Percentiles rank a stretch among this genome's conserved stretches.
Evolutionary conservation across 371 early-diverging fungal species (phyloP).

Genomic region (Nematocida parisii): DNA sequence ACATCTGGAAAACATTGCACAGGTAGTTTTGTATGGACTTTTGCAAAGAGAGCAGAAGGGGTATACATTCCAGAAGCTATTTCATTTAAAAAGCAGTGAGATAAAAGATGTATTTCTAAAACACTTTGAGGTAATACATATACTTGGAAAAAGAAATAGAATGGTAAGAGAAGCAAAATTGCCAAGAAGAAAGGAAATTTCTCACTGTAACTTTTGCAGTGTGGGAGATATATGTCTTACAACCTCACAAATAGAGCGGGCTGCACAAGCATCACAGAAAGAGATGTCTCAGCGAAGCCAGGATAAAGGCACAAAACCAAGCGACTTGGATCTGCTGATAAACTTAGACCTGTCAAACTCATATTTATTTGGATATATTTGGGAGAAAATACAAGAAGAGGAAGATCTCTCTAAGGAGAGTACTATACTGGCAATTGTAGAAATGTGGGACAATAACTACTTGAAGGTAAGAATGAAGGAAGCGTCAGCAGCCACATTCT

Average conservation of each 20-base stretch:
- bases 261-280: background rate
- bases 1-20: conserved; percentile 28
- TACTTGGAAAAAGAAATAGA: conserved; percentile 26
- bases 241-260: conserved; percentile 32
- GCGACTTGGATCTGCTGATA: background rate
- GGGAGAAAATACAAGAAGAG: conserved; percentile 39
- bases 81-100: background rate
- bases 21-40: conserved; percentile 44
- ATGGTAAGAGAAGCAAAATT: conserved; percentile 1
- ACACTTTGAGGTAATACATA: conserved; percentile 19
- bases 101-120: conserved; percentile 7
- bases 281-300: background rate
- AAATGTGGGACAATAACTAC: conserved; percentile 24
- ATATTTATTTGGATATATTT: conserved; percentile 22
- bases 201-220: conserved; percentile 19
- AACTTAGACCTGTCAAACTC: conserved; percentile 15
- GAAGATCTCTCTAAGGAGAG: conserved; percentile 16
- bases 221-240: conserved; percentile 7
- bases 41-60: conserved; percentile 32
- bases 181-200: conserved; percentile 33
- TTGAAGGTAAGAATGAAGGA: conserved; percentile 18
- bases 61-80: conserved; percentile 31
- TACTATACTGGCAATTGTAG: background rate
- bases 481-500: background rate
- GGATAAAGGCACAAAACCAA: background rate